A percentile compares a stretch with the other conserved stretches of the same genome.
Evolutionary conservation across 306 rosid genomes (phyloP).

Genomic region (Cicer pinnatifidum): DNA sequence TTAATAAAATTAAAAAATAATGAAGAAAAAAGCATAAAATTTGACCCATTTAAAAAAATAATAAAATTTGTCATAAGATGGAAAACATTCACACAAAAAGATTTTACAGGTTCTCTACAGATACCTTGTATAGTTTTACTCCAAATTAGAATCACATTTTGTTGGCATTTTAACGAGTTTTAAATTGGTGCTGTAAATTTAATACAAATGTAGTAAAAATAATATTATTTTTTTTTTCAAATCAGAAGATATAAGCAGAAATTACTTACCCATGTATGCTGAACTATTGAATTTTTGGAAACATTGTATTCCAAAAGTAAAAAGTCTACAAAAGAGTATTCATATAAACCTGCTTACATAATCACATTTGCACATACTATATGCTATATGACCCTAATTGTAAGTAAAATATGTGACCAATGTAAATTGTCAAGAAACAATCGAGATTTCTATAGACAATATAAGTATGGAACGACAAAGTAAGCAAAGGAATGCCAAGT

Average conservation of each 20-base stretch:
- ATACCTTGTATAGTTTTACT: not conserved
- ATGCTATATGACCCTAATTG: constrained; percentile 22
- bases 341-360: constrained; percentile 17
- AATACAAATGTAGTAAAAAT: not conserved
- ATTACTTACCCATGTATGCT: constrained; percentile 8
- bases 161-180: not conserved
- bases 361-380: constrained; percentile 28
- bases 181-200: not conserved
- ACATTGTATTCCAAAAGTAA: constrained; percentile 1
- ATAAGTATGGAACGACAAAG: constrained; percentile 43
- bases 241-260: not conserved
- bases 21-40: not conserved
- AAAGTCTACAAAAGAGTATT: constrained; percentile 23
- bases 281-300: not conserved
- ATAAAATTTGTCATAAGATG: not conserved
- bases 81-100: not conserved
- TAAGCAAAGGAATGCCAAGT: constrained; percentile 45
- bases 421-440: constrained; percentile 37
- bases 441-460: constrained; percentile 48
- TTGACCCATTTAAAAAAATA: too few species aligned
- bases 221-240: not conserved
- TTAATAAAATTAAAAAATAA: not conserved
- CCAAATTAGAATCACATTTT: not conserved
- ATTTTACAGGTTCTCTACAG: not conserved
- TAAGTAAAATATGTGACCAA: constrained; percentile 8